A percentile compares a stretch with the other conserved stretches of the same genome.
Evolutionary conservation across 129 eudicot genomes (phyloP).

Genomic region (Solidago caesia): DNA sequence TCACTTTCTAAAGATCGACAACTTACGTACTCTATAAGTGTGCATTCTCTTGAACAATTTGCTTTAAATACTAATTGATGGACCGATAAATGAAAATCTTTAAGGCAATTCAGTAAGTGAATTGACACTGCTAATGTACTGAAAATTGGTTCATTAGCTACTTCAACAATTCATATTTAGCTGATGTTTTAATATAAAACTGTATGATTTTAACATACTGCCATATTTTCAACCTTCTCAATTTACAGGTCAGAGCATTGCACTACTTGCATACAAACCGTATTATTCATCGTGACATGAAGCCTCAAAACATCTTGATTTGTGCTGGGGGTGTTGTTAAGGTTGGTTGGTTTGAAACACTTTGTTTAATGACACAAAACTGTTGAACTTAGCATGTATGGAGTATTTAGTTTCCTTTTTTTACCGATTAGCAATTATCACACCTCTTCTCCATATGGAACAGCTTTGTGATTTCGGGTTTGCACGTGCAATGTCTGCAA

Average conservation of each 20-base stretch:
- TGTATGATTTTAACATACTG: neutral
- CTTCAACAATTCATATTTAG: neutral
- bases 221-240: neutral
- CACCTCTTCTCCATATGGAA: conserved; percentile 15
- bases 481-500: conserved; percentile 96
- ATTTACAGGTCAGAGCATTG: conserved; percentile 82
- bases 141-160: conserved; percentile 42
- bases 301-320: conserved; percentile 93
- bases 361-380: neutral
- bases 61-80: too few relatives aligned
- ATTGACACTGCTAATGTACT: conserved; percentile 35
- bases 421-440: neutral
- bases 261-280: conserved; percentile 91
- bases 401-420: too few relatives aligned
- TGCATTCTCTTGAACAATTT: too few relatives aligned
- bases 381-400: neutral
- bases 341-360: conserved; percentile 39
- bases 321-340: conserved; percentile 83
- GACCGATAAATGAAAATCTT: too few relatives aligned
- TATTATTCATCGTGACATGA: conserved; percentile 95
- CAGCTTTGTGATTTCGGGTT: conserved; percentile 99
- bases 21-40: neutral
- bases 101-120: too few relatives aligned
- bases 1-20: neutral
- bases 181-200: neutral